Evolutionary conservation across 2,329 filamentous ascomycete species (phyloP), one percentile per base, ranked within the genome.

Genomic region (Gnomoniopsis smithogilvyi): DNA sequence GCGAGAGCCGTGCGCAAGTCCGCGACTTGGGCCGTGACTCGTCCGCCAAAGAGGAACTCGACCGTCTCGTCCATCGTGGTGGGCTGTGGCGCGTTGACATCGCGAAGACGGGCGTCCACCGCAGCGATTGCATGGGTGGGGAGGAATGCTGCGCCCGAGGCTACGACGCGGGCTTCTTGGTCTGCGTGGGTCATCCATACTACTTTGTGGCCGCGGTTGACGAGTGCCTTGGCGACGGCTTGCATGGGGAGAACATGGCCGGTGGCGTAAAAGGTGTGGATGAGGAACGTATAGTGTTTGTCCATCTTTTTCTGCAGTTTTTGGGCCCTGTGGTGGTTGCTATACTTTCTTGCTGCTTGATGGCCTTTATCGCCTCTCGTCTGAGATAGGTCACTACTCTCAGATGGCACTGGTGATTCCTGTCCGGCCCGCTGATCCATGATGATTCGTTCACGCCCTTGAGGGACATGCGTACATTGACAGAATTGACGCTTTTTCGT

Each of bases 241-340:
- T 74, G 73, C 70, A 74, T 74, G 15, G 74, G 74, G 36, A 73
- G 70, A 24, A 71, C 68, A 65, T 76, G 74, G 43, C 73, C 73
- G 0, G 71, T 72, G 11, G 73, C 74, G 46, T 74, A 75, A 56
- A 73, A 73, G 10, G 74, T 76, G 54, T 75, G 68, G 8, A 76
- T 65, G 12, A 76, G 68, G 50, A 76, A 65, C 3, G 45, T 47
- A n/a, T 19, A 22, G 45, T 6, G 45, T 51, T 71, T 75, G 36
- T 34, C 55, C 55, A 57, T 57, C 11, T 24, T 47, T 47, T 47
- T 47, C 3, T 22, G 45, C 19, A 47, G 17, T 24, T 47, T 8
- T 6, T 19, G 17, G 45, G 17, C 45, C 11, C 17, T 22, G 19
- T 47, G 45, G 21, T 22, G 45, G 10, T 22, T 19, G 45, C 45